phyloP scores from a whole-genome alignment of 768 basidiomycete genomes.

The Russula sp. region DNA sequence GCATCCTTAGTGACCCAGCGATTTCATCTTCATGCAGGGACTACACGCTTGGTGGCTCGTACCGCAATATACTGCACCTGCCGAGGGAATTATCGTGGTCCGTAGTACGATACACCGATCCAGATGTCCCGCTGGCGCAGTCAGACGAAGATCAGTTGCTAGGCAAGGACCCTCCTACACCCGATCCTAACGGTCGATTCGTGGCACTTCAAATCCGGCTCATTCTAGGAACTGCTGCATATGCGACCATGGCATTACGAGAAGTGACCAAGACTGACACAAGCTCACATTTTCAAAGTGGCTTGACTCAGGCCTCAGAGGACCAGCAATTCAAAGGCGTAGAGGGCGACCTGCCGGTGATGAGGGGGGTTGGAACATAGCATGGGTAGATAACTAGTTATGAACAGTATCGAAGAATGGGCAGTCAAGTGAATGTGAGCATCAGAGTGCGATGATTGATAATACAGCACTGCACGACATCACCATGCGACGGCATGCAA shows the following conservation, averaged over 20 bases:
- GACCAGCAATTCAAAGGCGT: conserved; percentile 73
- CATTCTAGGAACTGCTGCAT: conserved; percentile 84
- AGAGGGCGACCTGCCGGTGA: conserved; percentile 26
- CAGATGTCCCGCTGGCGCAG: conserved; percentile 85
- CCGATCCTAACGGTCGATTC: conserved; percentile 71
- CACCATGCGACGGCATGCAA: no score
- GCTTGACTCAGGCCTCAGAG: conserved; percentile 66
- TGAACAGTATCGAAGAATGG: neutral
- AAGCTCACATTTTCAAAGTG: conserved; percentile 83
- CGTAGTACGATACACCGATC: conserved; percentile 83
- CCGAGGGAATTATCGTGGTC: conserved; percentile 80
- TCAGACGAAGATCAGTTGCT: conserved; percentile 93
- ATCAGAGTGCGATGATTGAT: no score
- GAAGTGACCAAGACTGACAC: conserved; percentile 96
- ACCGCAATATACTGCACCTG: conserved; percentile 83
- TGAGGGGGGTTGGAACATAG: neutral
- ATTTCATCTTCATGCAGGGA: conserved; percentile 47
- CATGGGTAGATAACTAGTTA: neutral
- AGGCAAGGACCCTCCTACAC: conserved; percentile 63
- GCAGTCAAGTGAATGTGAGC: no score
- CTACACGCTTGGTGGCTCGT: conserved; percentile 88
- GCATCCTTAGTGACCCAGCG: neutral
- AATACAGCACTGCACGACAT: no score
- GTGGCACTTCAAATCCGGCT: conserved; percentile 81
- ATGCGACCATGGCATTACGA: conserved; percentile 96